Percentiles rank a stretch among this genome's conserved stretches.
phyloP scores from a whole-genome alignment of 1,139 yeast genomes.

The Debaryomycetaceae sp. region DNA sequence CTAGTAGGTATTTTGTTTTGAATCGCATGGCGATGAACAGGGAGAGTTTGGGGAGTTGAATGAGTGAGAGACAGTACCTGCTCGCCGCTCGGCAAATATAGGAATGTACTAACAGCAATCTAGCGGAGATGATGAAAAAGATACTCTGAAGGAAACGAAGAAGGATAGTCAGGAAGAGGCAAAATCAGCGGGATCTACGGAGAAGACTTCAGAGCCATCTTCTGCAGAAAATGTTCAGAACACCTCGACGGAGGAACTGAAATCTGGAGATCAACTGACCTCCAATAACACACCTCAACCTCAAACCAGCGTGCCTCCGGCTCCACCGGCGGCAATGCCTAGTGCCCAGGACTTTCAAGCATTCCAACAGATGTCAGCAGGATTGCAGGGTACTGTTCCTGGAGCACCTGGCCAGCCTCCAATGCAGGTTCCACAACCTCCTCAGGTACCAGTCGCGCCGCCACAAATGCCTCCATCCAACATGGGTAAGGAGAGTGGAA shows the following conservation, averaged over 20 bases:
- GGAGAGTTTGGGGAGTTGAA: no score
- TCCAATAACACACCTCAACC: slow-evolving; percentile 1
- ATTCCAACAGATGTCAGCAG: slow-evolving; percentile 4
- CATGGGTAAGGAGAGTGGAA: slow-evolving; percentile 58
- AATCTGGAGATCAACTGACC: not conserved
- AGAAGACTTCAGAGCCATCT: slow-evolving; percentile 4
- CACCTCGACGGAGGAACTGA: slow-evolving; percentile 1
- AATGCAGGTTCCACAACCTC: slow-evolving; percentile 12
- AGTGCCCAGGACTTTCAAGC: slow-evolving; percentile 7
- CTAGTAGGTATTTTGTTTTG: slow-evolving; percentile 33
- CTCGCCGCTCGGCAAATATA: not conserved
- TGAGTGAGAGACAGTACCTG: no score
- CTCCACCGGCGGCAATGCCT: slow-evolving; percentile 7
- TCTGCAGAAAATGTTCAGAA: slow-evolving; percentile 1
- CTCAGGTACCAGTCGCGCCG: slow-evolving; percentile 16
- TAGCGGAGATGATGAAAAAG: slow-evolving; percentile 10
- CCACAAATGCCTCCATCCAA: slow-evolving; percentile 28
- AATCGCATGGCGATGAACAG: no score
- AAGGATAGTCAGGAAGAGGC: slow-evolving; percentile 2
- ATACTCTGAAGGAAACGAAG: slow-evolving; percentile 6
- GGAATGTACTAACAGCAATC: not conserved
- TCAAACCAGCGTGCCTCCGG: slow-evolving; percentile 4
- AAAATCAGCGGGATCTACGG: slow-evolving; percentile 6
- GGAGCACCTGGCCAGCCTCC: slow-evolving; percentile 8
- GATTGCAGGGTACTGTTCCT: slow-evolving; percentile 6